Evolutionary conservation across 257 asterid genomes (phyloP).

Genomic region (Solanum okadae): DNA sequence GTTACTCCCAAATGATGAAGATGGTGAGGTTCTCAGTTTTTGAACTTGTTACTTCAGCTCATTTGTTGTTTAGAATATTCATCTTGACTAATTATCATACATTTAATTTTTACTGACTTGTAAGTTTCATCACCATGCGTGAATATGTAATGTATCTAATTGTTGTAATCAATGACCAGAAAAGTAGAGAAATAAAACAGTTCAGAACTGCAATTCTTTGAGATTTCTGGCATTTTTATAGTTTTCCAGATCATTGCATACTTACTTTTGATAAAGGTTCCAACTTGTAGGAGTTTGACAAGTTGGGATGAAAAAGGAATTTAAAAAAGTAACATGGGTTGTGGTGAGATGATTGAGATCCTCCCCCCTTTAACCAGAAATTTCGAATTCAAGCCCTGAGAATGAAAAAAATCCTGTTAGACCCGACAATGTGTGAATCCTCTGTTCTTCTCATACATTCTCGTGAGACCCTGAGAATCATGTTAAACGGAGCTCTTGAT

Average conservation of each 20-base stretch:
- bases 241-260: not conserved
- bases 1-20: constrained; percentile 60
- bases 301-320: not conserved
- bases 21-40: constrained; percentile 36
- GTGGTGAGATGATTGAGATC: too few species aligned
- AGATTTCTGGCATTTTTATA: not conserved
- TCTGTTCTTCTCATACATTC: too few species aligned
- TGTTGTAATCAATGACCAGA: not conserved
- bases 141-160: not conserved
- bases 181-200: not conserved
- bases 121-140: not conserved
- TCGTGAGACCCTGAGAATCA: too few species aligned
- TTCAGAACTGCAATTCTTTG: not conserved
- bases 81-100: not conserved
- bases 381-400: too few species aligned
- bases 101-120: not conserved
- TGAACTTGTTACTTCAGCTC: constrained; percentile 1
- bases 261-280: not conserved
- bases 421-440: too few species aligned
- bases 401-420: too few species aligned
- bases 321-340: too few species aligned
- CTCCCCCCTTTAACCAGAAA: accelerated
- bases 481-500: too few species aligned
- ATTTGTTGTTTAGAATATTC: not conserved
- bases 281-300: not conserved